phyloP scores from a whole-genome alignment of 2,329 filamentous ascomycete species.

The Botryotinia narcissicola region DNA sequence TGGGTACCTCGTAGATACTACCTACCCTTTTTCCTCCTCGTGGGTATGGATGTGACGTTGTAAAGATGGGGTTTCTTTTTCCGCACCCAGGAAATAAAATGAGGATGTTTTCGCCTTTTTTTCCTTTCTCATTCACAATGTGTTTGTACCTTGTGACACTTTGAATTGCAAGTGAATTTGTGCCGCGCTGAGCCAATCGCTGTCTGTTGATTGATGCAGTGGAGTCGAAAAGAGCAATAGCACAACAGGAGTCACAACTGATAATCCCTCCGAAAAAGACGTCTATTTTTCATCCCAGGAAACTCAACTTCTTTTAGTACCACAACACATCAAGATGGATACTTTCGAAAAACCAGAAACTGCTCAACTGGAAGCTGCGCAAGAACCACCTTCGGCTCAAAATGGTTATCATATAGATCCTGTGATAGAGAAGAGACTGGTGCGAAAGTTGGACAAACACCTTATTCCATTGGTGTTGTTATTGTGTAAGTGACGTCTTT shows the following conservation, averaged over 20 bases:
- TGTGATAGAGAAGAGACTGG: conserved; percentile 46
- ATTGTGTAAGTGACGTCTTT: conserved; percentile 22
- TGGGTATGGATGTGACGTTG: background rate
- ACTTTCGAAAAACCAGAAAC: background rate
- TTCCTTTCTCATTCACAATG: background rate
- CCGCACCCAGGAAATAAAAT: background rate
- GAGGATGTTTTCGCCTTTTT: background rate
- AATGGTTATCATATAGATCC: conserved; percentile 14
- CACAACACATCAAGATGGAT: background rate
- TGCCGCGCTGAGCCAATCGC: background rate
- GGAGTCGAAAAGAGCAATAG: background rate
- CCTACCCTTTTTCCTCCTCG: background rate
- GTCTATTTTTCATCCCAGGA: background rate
- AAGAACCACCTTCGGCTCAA: background rate
- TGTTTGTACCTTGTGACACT: background rate
- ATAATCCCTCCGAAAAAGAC: no score
- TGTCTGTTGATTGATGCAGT: background rate
- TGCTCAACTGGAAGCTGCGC: conserved; percentile 3
- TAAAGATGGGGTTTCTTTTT: background rate
- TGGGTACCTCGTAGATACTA: background rate
- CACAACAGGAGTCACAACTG: background rate
- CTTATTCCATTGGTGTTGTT: conserved; percentile 46
- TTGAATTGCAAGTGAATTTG: conserved; percentile 21
- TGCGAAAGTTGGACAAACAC: conserved; percentile 57
- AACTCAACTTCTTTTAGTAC: background rate